Evolutionary conservation across 805 yeast species (phyloP), one percentile per base, ranked within the genome.

Genomic region (Ogataea degrootiae): DNA sequence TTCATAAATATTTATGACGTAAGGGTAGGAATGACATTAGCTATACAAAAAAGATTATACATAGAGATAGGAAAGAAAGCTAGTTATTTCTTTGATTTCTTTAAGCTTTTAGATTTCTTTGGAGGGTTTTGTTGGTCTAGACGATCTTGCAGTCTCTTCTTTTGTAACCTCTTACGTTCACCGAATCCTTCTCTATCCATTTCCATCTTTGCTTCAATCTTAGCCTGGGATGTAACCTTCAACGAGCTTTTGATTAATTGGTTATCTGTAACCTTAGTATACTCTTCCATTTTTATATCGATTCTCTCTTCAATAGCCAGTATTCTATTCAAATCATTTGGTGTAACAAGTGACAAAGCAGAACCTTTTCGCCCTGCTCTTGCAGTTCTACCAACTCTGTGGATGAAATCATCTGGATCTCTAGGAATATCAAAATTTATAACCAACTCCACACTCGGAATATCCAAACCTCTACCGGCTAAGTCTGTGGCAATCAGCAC

Each of bases 351-450:
- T 14, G 94, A 80, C 1, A 94, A 72, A 6, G 96, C 78, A 53
- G 82, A 88, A 69, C 99, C 99, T 43, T 72, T 69, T 57, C 96
- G 76, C 2, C 98, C 98, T 2, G 98, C 98, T 77, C 99, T 86
- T 9, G 98, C 99, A 34, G 97, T 90, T 73, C 97, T 84, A 48
- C 97, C 97, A 34, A 91, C 97, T 68, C 96, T 74, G 65, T 86
- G 95, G 55, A 86, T 83, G 59, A 84, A 86, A 11, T 90, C 87
- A 64, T 86, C 87, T 5, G 92, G 86, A 61, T 86, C 94, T 21
- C 88, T 83, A 26, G 95, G 94, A 45, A 86, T 80, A 62, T 86
- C 94, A 57, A 82, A 86, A 62, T 86, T 86, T 40, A 86, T 71
- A 36, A 86, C 94, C 49, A 85, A 68, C 61, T 85, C 92, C 42